Conservation (phyloP, 2,329 filamentous ascomycete genomes). For the Penicillium sp. region DNA sequence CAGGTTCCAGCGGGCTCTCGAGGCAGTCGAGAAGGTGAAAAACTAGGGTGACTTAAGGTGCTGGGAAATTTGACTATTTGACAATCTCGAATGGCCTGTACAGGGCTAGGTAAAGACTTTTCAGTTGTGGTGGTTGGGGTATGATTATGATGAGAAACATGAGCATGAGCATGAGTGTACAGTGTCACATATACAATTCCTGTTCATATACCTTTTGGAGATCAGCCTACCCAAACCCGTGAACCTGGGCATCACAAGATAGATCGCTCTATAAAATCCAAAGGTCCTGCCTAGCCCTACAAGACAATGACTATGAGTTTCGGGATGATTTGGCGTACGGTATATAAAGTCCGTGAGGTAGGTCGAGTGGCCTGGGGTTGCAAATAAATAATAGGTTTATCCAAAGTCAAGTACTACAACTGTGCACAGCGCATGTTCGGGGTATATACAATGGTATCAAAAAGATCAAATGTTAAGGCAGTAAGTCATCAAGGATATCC, state of each 20-base stretch:
- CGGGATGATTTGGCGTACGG: no score
- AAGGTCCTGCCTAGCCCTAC: no score
- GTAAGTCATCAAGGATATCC: conserved; percentile 13
- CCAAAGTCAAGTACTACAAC: background rate
- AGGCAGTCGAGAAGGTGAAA: conserved; percentile 47
- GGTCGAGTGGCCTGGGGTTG: background rate
- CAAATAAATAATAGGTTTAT: background rate
- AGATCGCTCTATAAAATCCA: no score
- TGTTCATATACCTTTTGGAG: background rate
- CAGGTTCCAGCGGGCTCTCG: conserved; percentile 69
- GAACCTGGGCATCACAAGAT: no score
- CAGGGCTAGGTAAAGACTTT: background rate
- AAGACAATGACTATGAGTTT: no score
- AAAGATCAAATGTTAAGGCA: background rate
- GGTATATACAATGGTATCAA: background rate
- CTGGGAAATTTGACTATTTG: background rate
- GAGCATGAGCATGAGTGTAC: background rate
- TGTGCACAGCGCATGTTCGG: background rate
- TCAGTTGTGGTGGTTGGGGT: background rate
- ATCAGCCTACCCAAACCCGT: background rate
- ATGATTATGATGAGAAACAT: background rate
- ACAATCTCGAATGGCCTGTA: background rate
- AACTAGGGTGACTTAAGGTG: conserved; percentile 3
- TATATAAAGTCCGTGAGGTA: background rate
- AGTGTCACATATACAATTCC: background rate